phyloP scores from a whole-genome alignment of 1,284 basidiomycete genomes.

The Papiliotrema fonsecae region DNA sequence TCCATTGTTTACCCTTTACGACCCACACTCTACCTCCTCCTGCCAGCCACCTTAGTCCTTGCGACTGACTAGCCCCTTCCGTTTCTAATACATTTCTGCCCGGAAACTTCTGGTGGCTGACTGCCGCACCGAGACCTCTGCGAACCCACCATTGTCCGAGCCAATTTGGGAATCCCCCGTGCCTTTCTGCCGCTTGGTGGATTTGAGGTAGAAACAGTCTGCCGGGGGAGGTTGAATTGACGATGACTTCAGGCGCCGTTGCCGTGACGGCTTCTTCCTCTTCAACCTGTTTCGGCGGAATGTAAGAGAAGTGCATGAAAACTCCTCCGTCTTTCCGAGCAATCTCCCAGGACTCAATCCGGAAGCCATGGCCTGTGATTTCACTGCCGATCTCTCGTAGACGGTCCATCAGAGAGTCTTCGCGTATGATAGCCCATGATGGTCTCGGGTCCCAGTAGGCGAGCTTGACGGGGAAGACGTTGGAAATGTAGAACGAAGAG shows the following conservation, averaged over 20 bases:
- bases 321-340: slow-evolving; percentile 56
- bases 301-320: slow-evolving; percentile 73
- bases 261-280: slow-evolving; percentile 11
- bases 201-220: slow-evolving; percentile 39
- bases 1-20: slow-evolving; percentile 77
- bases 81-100: slow-evolving; percentile 15
- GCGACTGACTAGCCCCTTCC: slow-evolving; percentile 4
- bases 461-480: slow-evolving; percentile 45
- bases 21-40: slow-evolving; percentile 65
- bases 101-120: slow-evolving; percentile 10
- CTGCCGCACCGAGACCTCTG: background rate
- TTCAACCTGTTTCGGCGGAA: slow-evolving; percentile 31
- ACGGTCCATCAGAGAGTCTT: slow-evolving; percentile 43
- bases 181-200: slow-evolving; percentile 29
- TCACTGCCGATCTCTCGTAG: slow-evolving; percentile 36
- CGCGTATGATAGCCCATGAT: slow-evolving; percentile 27
- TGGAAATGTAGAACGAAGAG: slow-evolving; percentile 47
- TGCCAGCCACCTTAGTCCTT: slow-evolving; percentile 24
- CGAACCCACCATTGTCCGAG: slow-evolving; percentile 39
- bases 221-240: slow-evolving; percentile 25
- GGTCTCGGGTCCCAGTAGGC: slow-evolving; percentile 42
- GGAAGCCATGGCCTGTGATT: slow-evolving; percentile 36
- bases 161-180: slow-evolving; percentile 46
- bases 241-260: slow-evolving; percentile 22
- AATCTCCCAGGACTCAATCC: slow-evolving; percentile 44